Conservation (phyloP, 2,329 filamentous ascomycete species). For the Seiridium unicorne region DNA sequence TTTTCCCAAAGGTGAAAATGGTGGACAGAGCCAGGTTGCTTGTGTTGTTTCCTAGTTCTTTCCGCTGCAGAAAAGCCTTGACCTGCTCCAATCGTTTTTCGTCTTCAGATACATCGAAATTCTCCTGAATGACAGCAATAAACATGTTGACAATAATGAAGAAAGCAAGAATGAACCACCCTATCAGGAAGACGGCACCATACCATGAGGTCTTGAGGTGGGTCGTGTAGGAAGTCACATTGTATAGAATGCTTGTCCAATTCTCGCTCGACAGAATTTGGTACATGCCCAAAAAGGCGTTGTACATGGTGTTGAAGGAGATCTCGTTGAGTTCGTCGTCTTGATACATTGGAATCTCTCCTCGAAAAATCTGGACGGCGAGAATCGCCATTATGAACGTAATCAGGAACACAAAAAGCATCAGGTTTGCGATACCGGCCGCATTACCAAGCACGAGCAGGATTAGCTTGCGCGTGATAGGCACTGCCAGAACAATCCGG, state of each 20-base stretch:
- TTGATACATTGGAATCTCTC: constrained; percentile 70
- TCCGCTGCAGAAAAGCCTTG: constrained; percentile 88
- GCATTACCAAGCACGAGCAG: constrained; percentile 86
- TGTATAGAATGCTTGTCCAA: constrained; percentile 88
- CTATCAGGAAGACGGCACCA: constrained; percentile 82
- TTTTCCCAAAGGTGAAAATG: constrained; percentile 63
- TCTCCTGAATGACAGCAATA: constrained; percentile 99
- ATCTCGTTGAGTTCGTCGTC: constrained; percentile 62
- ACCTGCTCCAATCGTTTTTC: constrained; percentile 97
- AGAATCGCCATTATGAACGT: constrained; percentile 94
- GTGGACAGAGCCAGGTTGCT: constrained; percentile 75
- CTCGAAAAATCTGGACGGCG: constrained; percentile 87
- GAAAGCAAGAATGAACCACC: constrained; percentile 94
- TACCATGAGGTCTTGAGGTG: constrained; percentile 80
- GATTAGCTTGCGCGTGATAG: constrained; percentile 84
- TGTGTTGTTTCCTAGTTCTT: constrained; percentile 71
- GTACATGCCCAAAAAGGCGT: constrained; percentile 97
- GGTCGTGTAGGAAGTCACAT: constrained; percentile 68
- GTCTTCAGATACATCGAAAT: constrained; percentile 97
- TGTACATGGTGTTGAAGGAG: constrained; percentile 88
- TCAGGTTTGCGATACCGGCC: constrained; percentile 87
- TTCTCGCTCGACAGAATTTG: constrained; percentile 94
- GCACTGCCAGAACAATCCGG: constrained; percentile 84
- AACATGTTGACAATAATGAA: constrained; percentile 99
- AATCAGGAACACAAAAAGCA: constrained; percentile 94